These are phyloP conservation scores for Brassica hybrid DNA, from an alignment of 441 rosid species.

Conservation along the genomic window DNA sequence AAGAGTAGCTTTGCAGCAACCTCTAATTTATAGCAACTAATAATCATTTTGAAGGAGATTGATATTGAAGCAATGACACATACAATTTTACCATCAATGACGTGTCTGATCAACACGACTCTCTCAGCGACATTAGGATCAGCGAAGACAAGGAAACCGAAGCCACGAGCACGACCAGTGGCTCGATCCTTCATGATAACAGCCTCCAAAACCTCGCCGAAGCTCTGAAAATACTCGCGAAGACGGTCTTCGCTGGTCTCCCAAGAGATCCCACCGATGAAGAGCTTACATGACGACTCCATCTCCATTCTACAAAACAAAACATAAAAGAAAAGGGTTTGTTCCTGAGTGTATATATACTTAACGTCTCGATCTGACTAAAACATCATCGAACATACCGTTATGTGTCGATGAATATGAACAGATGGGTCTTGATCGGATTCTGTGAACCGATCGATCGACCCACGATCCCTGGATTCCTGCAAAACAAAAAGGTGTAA, in stretches of 20 bases:
- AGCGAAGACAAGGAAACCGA: conserved; percentile 69
- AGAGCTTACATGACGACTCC: conserved; percentile 70
- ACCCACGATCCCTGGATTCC: conserved; percentile 55
- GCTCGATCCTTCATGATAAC: conserved; percentile 84
- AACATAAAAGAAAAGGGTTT: neutral
- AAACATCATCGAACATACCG: conserved; percentile 28
- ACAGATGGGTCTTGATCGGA: conserved; percentile 49
- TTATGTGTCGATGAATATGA: conserved; percentile 23
- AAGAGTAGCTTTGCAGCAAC: conserved; percentile 29
- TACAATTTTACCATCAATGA: conserved; percentile 74
- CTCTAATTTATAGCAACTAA: too few relatives aligned
- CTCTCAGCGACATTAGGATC: conserved; percentile 66
- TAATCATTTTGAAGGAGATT: conserved; percentile 11
- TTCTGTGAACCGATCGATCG: conserved; percentile 47
- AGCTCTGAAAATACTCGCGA: conserved; percentile 64
- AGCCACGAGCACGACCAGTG: conserved; percentile 82
- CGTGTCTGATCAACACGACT: conserved; percentile 63
- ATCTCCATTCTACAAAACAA: conserved; percentile 53
- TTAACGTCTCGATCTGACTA: conserved; percentile 26
- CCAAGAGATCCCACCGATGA: conserved; percentile 83
- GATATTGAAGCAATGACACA: conserved; percentile 44
- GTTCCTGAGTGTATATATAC: neutral
- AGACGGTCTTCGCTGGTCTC: conserved; percentile 80
- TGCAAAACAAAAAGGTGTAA: conserved; percentile 33
- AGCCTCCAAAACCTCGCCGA: conserved; percentile 73